Percentiles rank a stretch among this genome's conserved stretches.
Evolutionary conservation across 495 filamentous ascomycete species (phyloP).

Genomic region (Lophiostoma macrostomum): DNA sequence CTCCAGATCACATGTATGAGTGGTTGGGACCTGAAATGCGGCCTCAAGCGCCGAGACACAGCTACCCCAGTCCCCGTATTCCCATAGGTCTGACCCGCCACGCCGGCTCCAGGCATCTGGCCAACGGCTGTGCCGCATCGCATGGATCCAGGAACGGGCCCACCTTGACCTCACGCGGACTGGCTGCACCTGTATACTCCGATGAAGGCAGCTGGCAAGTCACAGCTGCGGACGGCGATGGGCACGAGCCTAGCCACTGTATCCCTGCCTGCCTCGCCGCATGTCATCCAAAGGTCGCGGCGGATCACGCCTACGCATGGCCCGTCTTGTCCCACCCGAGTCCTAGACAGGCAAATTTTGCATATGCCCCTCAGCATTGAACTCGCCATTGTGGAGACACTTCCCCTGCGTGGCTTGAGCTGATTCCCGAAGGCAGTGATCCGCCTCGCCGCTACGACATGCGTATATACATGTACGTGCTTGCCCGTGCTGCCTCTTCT

Average conservation of each 20-base stretch:
- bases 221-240: background rate
- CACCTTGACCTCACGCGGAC: background rate
- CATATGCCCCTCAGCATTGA: slow-evolving; percentile 2
- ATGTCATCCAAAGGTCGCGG: slow-evolving; percentile 9
- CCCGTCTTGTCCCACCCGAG: background rate
- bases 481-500: slow-evolving; percentile 9
- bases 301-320: background rate
- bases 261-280: background rate
- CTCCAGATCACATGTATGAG: slow-evolving; percentile 12
- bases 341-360: background rate
- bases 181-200: background rate
- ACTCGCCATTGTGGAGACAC: slow-evolving; percentile 12
- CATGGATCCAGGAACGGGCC: background rate
- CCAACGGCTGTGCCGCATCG: slow-evolving; percentile 15
- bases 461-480: slow-evolving; percentile 1
- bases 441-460: background rate
- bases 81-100: slow-evolving; percentile 3
- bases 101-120: slow-evolving; percentile 2
- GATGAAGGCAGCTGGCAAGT: slow-evolving; percentile 2
- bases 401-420: background rate
- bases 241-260: background rate
- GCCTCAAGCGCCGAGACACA: slow-evolving; percentile 6
- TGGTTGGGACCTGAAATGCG: background rate
- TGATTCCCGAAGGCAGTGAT: slow-evolving; percentile 2
- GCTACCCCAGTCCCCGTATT: background rate